phyloP scores from a whole-genome alignment of 352 stramenopile species.

The Pythium pyrilobum region DNA sequence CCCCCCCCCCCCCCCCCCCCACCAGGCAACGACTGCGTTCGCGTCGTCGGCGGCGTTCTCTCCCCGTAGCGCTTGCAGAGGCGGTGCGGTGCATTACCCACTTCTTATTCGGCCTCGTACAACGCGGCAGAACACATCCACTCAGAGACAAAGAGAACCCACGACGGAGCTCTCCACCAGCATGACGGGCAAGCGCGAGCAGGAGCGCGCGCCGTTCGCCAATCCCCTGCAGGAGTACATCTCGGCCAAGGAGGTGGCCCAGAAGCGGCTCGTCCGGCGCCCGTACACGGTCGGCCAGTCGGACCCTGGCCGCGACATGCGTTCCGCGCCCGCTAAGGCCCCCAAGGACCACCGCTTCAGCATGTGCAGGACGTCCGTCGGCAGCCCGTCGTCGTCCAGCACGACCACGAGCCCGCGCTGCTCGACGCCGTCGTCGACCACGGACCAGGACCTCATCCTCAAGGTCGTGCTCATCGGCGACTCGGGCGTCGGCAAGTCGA shows the following conservation, averaged over 20 bases:
- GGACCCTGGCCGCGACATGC: slow-evolving; percentile 9
- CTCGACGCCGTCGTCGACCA: slow-evolving; percentile 25
- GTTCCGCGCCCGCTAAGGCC: slow-evolving; percentile 9
- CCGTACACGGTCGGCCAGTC: neutral
- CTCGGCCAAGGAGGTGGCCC: slow-evolving; percentile 59
- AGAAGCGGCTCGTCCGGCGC: slow-evolving; percentile 33
- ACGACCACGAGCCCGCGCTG: slow-evolving; percentile 46
- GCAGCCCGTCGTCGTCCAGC: slow-evolving; percentile 28
- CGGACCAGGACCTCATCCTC: slow-evolving; percentile 56
- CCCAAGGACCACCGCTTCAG: slow-evolving; percentile 33
- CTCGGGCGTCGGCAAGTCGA: slow-evolving; percentile 85
- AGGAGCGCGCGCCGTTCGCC: slow-evolving; percentile 19
- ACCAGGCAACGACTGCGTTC: too few relatives aligned
- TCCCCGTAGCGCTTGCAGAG: too few relatives aligned
- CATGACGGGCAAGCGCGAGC: slow-evolving; percentile 32
- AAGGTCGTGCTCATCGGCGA: slow-evolving; percentile 89
- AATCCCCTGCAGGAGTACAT: slow-evolving; percentile 50
- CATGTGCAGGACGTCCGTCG: slow-evolving; percentile 18
- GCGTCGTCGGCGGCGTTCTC: too few relatives aligned
- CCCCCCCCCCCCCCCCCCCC: too few relatives aligned
- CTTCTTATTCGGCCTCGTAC: neutral
- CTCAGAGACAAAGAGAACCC: neutral
- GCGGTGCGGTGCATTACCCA: too few relatives aligned
- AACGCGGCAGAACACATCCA: neutral
- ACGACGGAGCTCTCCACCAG: neutral